A percentile compares a stretch with the other conserved stretches of the same genome.
phyloP scores from a whole-genome alignment of 2,329 filamentous ascomycete species.

The Ophiocordyceps camponoti-leonardi region DNA sequence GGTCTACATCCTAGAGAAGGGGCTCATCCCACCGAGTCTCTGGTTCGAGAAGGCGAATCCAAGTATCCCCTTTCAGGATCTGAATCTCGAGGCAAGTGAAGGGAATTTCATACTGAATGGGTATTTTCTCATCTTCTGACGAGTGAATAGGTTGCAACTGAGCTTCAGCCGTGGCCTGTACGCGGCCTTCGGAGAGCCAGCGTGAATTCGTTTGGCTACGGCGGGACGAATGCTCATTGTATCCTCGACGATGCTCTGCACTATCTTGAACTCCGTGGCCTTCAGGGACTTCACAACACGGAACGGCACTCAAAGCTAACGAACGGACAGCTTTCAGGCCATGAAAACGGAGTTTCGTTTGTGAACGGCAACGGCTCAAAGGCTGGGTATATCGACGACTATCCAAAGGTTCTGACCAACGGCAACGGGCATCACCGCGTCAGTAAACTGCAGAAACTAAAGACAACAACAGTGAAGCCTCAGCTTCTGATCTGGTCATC shows the following conservation, averaged over 20 bases:
- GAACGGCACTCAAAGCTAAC: background rate
- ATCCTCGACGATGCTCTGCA: slow-evolving; percentile 10
- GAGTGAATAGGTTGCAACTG: background rate
- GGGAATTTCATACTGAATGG: background rate
- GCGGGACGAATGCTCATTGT: slow-evolving; percentile 17
- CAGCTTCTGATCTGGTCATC: background rate
- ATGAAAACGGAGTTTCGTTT: background rate
- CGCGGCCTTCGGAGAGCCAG: slow-evolving; percentile 6
- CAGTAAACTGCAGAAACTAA: background rate
- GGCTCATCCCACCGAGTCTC: slow-evolving; percentile 9
- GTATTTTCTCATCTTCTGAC: no score
- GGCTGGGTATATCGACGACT: no score
- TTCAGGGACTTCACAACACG: background rate
- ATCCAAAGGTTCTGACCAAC: background rate
- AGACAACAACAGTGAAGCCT: background rate
- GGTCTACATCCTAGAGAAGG: slow-evolving; percentile 7
- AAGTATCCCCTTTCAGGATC: slow-evolving; percentile 6
- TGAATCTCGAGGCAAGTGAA: background rate
- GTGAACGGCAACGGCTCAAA: background rate
- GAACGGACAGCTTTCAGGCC: background rate
- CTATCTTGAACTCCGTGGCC: slow-evolving; percentile 4
- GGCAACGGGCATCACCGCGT: background rate
- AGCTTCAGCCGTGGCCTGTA: background rate
- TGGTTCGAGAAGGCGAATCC: slow-evolving; percentile 7
- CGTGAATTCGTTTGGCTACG: slow-evolving; percentile 20